Evolutionary conservation across 306 rosid species (phyloP), one percentile per base, ranked within the genome.

Genomic region (Cicer cuneatum): DNA sequence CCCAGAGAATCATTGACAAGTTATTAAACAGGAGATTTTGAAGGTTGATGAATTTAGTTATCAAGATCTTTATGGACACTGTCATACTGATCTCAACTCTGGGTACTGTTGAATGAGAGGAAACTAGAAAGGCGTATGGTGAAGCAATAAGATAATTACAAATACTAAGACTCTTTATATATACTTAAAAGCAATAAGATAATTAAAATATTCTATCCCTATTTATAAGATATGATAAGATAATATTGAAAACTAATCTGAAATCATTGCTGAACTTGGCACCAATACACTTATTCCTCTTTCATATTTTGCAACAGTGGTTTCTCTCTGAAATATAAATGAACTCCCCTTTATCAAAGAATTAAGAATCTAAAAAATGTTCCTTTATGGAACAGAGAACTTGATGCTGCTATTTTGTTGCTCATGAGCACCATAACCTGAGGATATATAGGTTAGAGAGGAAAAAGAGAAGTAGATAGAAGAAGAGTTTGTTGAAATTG

Each of bases 391-490:
- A 35, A 35, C 43, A 12, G 19, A 59, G 66, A 10, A 18, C 12
- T 59, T 59, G 66, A 59, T 35, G 66, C 43, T 59, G 19, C 38
- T 29, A 29, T 8, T 59, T 35, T 29, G 66, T 59, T 33, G 43
- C 43, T 35, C 38, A 43, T 24, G 4, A 66, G 72, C 13, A 24
- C 42, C 57, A 6, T 45, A 66, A 43, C 33, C 66, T 2, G 7
- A 10, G 40, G 65, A 15, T 58, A 5, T 58, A 41, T 8, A 3
- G 43, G 42, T 2, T 29, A 8, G 24, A 24, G 71, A 66, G 54
- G 12, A 14, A 29, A 21, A 47, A n/a, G 29, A 33, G 9, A 35
- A 35, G 54, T 6, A n/a, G 11, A n/a, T 38, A 5, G 47, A n/a
- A 35, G 16, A 49, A 33, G 41, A 59, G 61, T 69, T 15, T 37